Conservation (phyloP, 495 filamentous ascomycete genomes). For the Daldinia vernicosa region DNA sequence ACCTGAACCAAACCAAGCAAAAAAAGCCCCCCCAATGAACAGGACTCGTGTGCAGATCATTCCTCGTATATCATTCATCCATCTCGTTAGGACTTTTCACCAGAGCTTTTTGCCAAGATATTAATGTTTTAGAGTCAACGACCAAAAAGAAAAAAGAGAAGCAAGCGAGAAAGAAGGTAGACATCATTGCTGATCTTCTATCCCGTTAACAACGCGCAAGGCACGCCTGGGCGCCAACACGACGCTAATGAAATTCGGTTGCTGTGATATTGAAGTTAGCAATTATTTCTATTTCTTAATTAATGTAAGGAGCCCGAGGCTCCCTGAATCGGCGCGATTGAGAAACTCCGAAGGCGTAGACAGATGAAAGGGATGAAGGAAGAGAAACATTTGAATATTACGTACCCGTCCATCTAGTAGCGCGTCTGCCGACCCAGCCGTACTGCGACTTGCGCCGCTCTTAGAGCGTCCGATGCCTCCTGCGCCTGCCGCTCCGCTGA, state of each 20-base stretch:
- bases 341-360: neutral
- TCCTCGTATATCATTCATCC: conserved; percentile 6
- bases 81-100: neutral
- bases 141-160: neutral
- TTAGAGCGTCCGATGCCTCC: conserved; percentile 37
- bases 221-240: conserved; percentile 76
- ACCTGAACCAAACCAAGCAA: neutral
- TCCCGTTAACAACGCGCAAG: conserved; percentile 73
- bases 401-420: conserved; percentile 61
- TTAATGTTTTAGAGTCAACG: conserved; percentile 10
- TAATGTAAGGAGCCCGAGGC: neutral
- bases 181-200: conserved; percentile 43
- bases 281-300: neutral
- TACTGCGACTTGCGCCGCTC: conserved; percentile 49
- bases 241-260: conserved; percentile 79
- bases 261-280: conserved; percentile 33
- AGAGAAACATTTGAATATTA: neutral
- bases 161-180: neutral
- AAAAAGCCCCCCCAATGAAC: no score
- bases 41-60: neutral
- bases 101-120: neutral
- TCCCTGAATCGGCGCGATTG: neutral
- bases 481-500: conserved; percentile 4
- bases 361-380: neutral
- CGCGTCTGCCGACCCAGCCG: conserved; percentile 58